phyloP scores from a whole-genome alignment of 2,329 filamentous ascomycete genomes.

The Scedosporium minutisporum region DNA sequence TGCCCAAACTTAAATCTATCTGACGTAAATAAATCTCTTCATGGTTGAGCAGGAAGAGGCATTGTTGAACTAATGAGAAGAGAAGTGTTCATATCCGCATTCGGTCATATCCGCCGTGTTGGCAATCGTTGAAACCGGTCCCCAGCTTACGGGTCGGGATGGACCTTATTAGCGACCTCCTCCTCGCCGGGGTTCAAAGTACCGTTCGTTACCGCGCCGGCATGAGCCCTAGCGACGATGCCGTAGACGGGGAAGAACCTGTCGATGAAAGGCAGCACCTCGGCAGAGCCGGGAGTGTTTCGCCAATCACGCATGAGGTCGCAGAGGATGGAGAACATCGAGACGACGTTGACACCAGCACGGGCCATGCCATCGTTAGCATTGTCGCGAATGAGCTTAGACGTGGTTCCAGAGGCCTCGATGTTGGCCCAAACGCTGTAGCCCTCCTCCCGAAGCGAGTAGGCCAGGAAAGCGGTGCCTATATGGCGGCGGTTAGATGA shows the following conservation, averaged over 20 bases:
- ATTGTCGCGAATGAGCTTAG: slow-evolving; percentile 48
- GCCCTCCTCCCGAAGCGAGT: slow-evolving; percentile 59
- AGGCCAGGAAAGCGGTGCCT: slow-evolving; percentile 49
- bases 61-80: no score
- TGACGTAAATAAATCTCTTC: no score
- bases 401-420: slow-evolving; percentile 60
- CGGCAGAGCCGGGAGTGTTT: slow-evolving; percentile 36
- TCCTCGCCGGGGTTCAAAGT: slow-evolving; percentile 47
- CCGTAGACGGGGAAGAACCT: slow-evolving; percentile 57
- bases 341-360: slow-evolving; percentile 56
- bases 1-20: no score
- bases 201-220: slow-evolving; percentile 49
- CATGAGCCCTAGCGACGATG: slow-evolving; percentile 51
- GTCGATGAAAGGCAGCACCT: slow-evolving; percentile 56
- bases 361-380: slow-evolving; percentile 57
- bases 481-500: neutral
- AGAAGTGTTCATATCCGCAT: no score
- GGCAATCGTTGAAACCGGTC: no score
- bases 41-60: no score
- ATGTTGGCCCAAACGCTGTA: slow-evolving; percentile 67
- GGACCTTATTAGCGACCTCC: neutral
- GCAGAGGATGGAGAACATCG: slow-evolving; percentile 52
- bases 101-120: no score
- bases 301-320: slow-evolving; percentile 67
- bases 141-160: no score